Conservation (phyloP, 805 yeast species). For the Yamadazyma insecticola region DNA sequence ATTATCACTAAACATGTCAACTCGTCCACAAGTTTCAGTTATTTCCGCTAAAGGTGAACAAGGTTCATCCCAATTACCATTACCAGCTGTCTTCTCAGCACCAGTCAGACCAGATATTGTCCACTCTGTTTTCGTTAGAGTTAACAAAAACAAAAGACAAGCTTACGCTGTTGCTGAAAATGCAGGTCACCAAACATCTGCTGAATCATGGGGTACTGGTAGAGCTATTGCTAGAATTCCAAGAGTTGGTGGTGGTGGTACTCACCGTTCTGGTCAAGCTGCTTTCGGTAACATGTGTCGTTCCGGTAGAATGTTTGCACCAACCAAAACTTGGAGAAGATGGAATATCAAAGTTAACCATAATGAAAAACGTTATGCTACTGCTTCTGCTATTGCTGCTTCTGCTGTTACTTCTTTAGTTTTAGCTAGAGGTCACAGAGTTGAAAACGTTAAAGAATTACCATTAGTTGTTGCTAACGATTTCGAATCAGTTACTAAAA, state of each 20-base stretch:
- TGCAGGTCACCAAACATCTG: conserved; percentile 99
- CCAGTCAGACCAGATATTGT: conserved; percentile 99
- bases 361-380: conserved; percentile 99
- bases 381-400: conserved; percentile 99
- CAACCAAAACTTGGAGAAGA: conserved; percentile 99
- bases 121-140: conserved; percentile 97
- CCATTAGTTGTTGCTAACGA: conserved; percentile 96
- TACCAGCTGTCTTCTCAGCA: conserved; percentile 99
- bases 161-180: conserved; percentile 99
- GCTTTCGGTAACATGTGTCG: conserved; percentile 99
- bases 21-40: conserved; percentile 97
- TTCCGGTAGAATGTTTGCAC: conserved; percentile 99
- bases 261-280: conserved; percentile 99
- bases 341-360: conserved; percentile 99
- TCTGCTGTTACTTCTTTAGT: conserved; percentile 97
- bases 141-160: conserved; percentile 99
- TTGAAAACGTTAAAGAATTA: conserved; percentile 96
- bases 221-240: conserved; percentile 99
- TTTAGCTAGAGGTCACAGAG: conserved; percentile 99
- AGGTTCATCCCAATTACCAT: conserved; percentile 76
- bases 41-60: conserved; percentile 84
- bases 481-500: conserved; percentile 88
- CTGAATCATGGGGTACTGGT: conserved; percentile 99
- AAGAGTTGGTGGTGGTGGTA: conserved; percentile 99
- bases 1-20: conserved; percentile 24